Conservation (phyloP, 768 basidiomycete species). For the Boletus pseudopeckii region DNA sequence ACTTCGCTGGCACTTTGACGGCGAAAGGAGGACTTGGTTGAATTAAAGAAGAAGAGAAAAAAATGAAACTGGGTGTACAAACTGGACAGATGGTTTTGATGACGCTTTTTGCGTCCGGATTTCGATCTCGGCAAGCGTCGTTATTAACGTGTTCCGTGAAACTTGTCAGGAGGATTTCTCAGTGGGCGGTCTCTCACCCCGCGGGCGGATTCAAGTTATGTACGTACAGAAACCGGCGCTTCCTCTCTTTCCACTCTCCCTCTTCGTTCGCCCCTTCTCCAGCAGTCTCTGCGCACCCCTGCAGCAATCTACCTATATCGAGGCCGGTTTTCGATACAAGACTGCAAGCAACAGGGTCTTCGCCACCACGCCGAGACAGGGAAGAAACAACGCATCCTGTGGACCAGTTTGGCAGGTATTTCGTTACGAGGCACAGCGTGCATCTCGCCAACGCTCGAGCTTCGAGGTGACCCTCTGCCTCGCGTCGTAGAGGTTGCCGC, state of each 20-base stretch:
- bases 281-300: not conserved
- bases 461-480: not conserved
- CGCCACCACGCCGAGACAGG: slow-evolving; percentile 18
- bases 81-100: not conserved
- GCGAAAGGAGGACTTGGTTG: not conserved
- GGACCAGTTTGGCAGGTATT: slow-evolving; percentile 12
- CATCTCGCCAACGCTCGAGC: not conserved
- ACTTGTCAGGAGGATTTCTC: slow-evolving; percentile 17
- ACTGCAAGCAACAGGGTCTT: slow-evolving; percentile 1
- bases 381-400: slow-evolving; percentile 1
- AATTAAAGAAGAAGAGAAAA: not conserved
- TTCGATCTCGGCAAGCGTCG: slow-evolving; percentile 9
- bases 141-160: slow-evolving; percentile 7
- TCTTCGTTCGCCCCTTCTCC: not conserved
- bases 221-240: slow-evolving; percentile 7
- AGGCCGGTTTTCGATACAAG: slow-evolving; percentile 3
- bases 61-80: not conserved
- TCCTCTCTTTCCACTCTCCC: not conserved
- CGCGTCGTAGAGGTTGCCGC: slow-evolving; percentile 12
- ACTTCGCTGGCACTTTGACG: slow-evolving; percentile 2
- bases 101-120: not conserved
- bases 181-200: slow-evolving; percentile 9
- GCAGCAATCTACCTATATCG: slow-evolving; percentile 3
- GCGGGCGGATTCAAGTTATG: slow-evolving; percentile 8
- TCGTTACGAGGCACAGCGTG: slow-evolving; percentile 8